phyloP scores from a whole-genome alignment of 2,329 filamentous ascomycete genomes.

The Teratosphaeria epicoccoides region DNA sequence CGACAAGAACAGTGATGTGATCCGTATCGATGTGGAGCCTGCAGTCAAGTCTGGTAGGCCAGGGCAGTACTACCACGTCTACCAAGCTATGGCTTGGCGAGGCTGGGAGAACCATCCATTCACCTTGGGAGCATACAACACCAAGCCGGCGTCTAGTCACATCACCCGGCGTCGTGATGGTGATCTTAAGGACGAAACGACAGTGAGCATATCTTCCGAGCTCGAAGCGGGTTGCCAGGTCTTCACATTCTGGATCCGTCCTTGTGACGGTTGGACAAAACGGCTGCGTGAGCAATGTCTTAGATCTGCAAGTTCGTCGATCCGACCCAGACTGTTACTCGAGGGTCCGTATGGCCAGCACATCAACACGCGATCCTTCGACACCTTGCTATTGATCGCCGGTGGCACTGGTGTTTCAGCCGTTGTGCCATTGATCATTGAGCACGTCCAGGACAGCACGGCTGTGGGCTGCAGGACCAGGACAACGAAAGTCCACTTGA shows the following conservation, averaged over 20 bases:
- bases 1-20: neutral
- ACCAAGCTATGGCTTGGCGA: neutral
- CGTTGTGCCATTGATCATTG: neutral
- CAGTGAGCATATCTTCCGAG: neutral
- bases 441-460: neutral
- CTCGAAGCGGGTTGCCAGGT: neutral
- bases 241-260: neutral
- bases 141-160: neutral
- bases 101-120: neutral
- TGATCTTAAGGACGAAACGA: neutral
- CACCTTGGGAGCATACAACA: neutral
- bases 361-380: neutral
- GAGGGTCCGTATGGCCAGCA: neutral
- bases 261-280: neutral
- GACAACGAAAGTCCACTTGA: neutral
- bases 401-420: neutral
- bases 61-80: neutral
- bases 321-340: neutral
- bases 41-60: neutral
- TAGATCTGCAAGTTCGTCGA: neutral
- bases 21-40: neutral
- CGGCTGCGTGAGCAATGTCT: neutral
- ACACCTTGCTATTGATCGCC: neutral
- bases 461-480: neutral
- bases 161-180: neutral